Conservation (phyloP, 1,284 basidiomycete genomes). For the Wallemia hederae region DNA sequence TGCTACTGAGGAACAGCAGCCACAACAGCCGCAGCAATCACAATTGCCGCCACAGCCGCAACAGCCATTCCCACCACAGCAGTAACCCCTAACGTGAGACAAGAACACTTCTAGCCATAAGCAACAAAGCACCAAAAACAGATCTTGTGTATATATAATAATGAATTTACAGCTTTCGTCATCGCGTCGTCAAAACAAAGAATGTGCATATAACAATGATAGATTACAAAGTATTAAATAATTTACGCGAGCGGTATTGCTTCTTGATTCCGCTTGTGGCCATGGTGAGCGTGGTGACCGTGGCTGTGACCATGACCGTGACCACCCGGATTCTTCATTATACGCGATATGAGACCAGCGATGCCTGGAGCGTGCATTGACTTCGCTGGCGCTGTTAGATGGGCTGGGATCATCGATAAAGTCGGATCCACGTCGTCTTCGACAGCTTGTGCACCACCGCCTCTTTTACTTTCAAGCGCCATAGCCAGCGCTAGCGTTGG, state of each 20-base stretch:
- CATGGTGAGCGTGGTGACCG: not conserved
- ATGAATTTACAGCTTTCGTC: not conserved
- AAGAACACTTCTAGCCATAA: no score
- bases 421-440: not conserved
- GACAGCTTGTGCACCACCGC: not conserved
- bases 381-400: not conserved
- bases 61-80: not conserved
- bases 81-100: no score
- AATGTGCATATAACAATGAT: not conserved
- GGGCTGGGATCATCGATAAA: not conserved
- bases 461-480: not conserved
- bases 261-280: not conserved
- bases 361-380: not conserved
- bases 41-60: not conserved
- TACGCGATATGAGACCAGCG: not conserved
- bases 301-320: no score
- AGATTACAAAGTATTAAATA: not conserved
- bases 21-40: not conserved
- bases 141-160: not conserved
- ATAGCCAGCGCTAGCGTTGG: not conserved
- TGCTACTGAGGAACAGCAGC: no score
- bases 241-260: not conserved
- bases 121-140: no score
- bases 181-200: not conserved
- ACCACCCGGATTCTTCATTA: not conserved